Evolutionary conservation across 441 rosid species (phyloP).

Genomic region (Populus hybrid): DNA sequence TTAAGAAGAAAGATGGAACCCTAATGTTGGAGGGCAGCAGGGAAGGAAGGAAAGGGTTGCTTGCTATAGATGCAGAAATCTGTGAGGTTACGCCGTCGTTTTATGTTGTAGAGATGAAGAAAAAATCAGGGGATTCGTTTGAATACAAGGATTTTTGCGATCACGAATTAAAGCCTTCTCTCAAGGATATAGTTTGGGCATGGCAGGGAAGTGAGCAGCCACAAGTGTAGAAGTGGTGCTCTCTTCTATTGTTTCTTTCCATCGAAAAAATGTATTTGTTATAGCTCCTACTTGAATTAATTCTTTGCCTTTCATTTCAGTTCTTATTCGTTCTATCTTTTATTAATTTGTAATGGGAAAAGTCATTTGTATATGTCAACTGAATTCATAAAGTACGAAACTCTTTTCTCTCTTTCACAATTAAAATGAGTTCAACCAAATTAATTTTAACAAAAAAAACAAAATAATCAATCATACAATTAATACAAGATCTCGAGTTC

Average conservation of each 20-base stretch:
- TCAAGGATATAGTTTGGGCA: conserved; percentile 77
- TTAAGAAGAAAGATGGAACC: conserved; percentile 49
- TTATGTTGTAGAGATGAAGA: conserved; percentile 68
- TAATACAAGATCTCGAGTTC: no score
- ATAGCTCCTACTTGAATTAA: background rate
- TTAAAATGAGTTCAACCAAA: no score
- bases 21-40: conserved; percentile 54
- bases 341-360: no score
- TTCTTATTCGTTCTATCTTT: no score
- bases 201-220: conserved; percentile 52
- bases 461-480: no score
- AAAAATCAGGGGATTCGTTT: conserved; percentile 65
- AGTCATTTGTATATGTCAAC: no score
- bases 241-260: background rate
- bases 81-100: conserved; percentile 68
- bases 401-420: no score
- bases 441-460: no score
- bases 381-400: no score
- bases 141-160: conserved; percentile 62
- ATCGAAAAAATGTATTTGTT: background rate
- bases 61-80: conserved; percentile 65
- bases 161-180: conserved; percentile 62
- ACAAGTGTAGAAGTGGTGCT: background rate
- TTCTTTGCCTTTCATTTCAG: background rate
- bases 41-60: conserved; percentile 79